These are phyloP conservation scores for Xerocomus amazonicus DNA, from an alignment of 1,284 basidiomycete genomes.

Conservation along the genomic window DNA sequence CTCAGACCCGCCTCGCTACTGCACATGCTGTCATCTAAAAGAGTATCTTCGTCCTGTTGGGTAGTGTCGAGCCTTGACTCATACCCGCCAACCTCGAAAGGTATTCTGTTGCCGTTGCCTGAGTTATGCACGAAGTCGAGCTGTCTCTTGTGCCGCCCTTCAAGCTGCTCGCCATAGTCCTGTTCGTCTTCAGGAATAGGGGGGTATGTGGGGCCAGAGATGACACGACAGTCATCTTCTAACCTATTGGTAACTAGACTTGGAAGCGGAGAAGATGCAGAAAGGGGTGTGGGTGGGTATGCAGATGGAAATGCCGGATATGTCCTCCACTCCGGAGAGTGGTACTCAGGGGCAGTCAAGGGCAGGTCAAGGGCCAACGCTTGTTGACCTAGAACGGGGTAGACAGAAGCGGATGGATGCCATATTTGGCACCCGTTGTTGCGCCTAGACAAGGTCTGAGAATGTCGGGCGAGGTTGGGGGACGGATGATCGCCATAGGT, in stretches of 20 bases:
- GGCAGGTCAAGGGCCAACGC: slow-evolving; percentile 1
- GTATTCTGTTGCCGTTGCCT: slow-evolving; percentile 45
- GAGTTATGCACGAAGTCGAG: slow-evolving; percentile 54
- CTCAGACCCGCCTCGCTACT: slow-evolving; percentile 28
- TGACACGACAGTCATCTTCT: slow-evolving; percentile 15
- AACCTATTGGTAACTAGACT: slow-evolving; percentile 4
- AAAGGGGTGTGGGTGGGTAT: slow-evolving; percentile 47
- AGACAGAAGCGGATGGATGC: slow-evolving; percentile 38
- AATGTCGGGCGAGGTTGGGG: slow-evolving; percentile 27
- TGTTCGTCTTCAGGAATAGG: slow-evolving; percentile 38
- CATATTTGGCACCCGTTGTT: slow-evolving; percentile 35
- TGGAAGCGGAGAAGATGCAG: slow-evolving; percentile 21
- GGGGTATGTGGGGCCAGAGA: slow-evolving; percentile 23
- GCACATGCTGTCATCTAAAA: slow-evolving; percentile 24
- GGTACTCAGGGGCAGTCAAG: slow-evolving; percentile 30
- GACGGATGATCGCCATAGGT: slow-evolving; percentile 25
- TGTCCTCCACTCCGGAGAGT: slow-evolving; percentile 40
- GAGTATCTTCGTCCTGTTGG: slow-evolving; percentile 22
- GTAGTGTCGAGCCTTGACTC: slow-evolving; percentile 18
- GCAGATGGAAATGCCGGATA: slow-evolving; percentile 54
- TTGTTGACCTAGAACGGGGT: slow-evolving; percentile 14
- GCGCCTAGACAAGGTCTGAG: slow-evolving; percentile 17
- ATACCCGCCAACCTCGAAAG: slow-evolving; percentile 5
- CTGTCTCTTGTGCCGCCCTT: slow-evolving; percentile 55
- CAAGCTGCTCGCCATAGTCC: slow-evolving; percentile 63